A percentile compares a stretch with the other conserved stretches of the same genome.
These are phyloP conservation scores for Loxodes magnus DNA, from an alignment of 73 alveolate genomes.

Conservation along the genomic window DNA sequence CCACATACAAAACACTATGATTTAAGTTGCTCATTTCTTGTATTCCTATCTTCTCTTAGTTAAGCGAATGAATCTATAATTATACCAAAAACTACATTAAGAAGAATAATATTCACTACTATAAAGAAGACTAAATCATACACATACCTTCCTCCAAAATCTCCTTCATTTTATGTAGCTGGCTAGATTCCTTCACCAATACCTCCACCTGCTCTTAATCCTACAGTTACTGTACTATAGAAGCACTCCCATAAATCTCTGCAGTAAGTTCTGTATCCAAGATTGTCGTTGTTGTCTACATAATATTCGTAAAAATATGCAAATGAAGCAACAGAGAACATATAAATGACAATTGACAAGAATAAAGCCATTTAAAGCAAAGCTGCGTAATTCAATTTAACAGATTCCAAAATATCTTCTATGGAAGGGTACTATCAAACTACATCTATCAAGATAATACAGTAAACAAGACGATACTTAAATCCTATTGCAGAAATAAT, in stretches of 20 bases:
- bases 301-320: conserved; percentile 49
- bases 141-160: conserved; percentile 30
- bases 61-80: conserved; percentile 77
- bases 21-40: conserved; percentile 46
- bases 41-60: conserved; percentile 60
- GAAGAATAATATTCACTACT: conserved; percentile 50
- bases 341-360: too few relatives aligned
- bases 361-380: too few relatives aligned
- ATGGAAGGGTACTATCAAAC: too few relatives aligned
- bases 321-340: conserved; percentile 59
- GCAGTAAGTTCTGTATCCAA: conserved; percentile 42
- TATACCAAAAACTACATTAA: conserved; percentile 72
- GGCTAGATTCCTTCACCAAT: conserved; percentile 40
- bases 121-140: conserved; percentile 42
- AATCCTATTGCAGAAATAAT: too few relatives aligned
- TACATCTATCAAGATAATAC: too few relatives aligned
- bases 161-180: conserved; percentile 7
- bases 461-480: too few relatives aligned
- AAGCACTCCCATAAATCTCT: conserved; percentile 48
- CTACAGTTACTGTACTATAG: conserved; percentile 41
- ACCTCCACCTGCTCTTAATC: conserved; percentile 83
- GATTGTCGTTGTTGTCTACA: conserved; percentile 44
- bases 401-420: too few relatives aligned
- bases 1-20: conserved; percentile 64
- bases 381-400: too few relatives aligned